Evolutionary conservation across 441 rosid species (phyloP).

Genomic region (Pelargonium myrrhifolium): DNA sequence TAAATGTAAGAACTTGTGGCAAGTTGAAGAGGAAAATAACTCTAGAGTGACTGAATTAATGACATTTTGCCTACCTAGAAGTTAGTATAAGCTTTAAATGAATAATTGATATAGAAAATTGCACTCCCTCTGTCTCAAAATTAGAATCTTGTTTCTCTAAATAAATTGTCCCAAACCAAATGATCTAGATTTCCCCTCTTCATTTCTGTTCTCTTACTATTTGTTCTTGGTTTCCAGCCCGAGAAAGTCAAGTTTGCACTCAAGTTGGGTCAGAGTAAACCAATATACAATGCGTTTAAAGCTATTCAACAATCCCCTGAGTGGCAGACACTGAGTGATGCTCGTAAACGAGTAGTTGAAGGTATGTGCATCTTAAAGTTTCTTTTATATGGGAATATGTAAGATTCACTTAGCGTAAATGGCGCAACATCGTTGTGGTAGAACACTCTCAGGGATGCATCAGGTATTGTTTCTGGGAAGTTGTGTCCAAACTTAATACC

Average conservation of each 20-base stretch:
- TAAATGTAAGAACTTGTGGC: too few relatives aligned
- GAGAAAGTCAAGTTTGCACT: slow-evolving; percentile 69
- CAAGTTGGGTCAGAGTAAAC: slow-evolving; percentile 71
- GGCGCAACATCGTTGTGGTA: not conserved
- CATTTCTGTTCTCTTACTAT: slow-evolving; percentile 17
- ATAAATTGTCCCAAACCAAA: not conserved
- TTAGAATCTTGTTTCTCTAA: too few relatives aligned
- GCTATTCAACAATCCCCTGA: slow-evolving; percentile 61
- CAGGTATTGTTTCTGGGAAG: not conserved
- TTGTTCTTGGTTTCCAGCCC: slow-evolving; percentile 38
- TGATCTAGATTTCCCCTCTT: not conserved
- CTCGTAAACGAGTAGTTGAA: slow-evolving; percentile 57
- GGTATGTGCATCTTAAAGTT: slow-evolving; percentile 34
- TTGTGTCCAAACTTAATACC: not conserved
- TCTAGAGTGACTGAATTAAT: not conserved
- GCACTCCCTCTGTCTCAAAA: too few relatives aligned
- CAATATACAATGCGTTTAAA: slow-evolving; percentile 68
- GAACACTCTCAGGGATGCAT: not conserved
- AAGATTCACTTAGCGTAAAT: not conserved
- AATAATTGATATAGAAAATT: not conserved
- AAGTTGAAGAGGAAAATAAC: not conserved
- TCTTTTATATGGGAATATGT: not conserved
- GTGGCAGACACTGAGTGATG: slow-evolving; percentile 55
- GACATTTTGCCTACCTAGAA: not conserved
- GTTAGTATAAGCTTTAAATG: not conserved